Evolutionary conservation across 768 basidiomycete species (phyloP), one percentile per base, ranked within the genome.

Genomic region (Trametes elegans): DNA sequence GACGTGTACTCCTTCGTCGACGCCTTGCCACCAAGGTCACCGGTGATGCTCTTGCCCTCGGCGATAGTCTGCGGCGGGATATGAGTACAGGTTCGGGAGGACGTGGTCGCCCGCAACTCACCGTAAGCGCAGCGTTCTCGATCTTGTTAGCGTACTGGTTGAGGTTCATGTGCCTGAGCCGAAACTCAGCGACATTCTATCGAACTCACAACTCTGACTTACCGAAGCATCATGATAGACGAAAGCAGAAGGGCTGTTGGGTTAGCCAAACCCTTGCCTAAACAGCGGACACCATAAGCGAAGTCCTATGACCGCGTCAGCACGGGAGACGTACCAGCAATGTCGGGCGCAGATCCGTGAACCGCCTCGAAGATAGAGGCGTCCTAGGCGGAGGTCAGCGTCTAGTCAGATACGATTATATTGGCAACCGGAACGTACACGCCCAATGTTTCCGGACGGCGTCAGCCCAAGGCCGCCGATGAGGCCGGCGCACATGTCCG

Each of bases 321-420:
- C 18, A 18, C 19, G 14, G 16, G n/a, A 18, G n/a, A 62, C 67
- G 68, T 75, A 76, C 92, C 95, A 61, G 92, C 96, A 68, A 98
- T 99, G 71, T 98, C 97, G n/a, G 97, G 96, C 7, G 97, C 97
- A 18, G 95, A 98, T 53, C 97, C 97, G 74, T 99, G 97, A 10
- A 99, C 97, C 58, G 97, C 97, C 76, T 99, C 97, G 64, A 98
- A 99, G 71, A 99, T 99, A 51, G 95, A 98, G 31, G 97, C 97
- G 72, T 98, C 94, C 89, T 93, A 61, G 24, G 52, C 29, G 60
- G 47, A 59, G n/a, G 61, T 59, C 39, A 58, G 52, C 52, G 57
- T 32, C 61, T 21, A 16, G 19, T 32, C 21, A 27, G 51, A 46
- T 21, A 36, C 23, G 14, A 24, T 28, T 44, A 32, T 57, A 50